phyloP scores from a whole-genome alignment of 2,329 filamentous ascomycete genomes.

The Kalmusia sp. region DNA sequence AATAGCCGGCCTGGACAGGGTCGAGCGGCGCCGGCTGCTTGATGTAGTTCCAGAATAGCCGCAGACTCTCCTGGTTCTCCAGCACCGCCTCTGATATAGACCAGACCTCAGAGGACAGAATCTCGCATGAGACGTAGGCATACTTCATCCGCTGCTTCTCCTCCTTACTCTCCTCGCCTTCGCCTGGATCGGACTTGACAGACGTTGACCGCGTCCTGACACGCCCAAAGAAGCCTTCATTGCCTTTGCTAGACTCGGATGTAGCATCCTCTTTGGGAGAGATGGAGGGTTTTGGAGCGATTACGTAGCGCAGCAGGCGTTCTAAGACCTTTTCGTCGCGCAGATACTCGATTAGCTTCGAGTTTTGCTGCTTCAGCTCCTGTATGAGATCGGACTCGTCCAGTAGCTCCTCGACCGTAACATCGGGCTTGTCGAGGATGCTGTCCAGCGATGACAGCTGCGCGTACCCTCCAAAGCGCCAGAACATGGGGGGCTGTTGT shows the following conservation, averaged over 20 bases:
- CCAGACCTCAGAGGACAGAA: conserved; percentile 95
- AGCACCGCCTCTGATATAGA: conserved; percentile 93
- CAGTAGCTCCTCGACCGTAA: conserved; percentile 92
- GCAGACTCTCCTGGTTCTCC: conserved; percentile 79
- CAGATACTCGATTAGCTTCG: conserved; percentile 95
- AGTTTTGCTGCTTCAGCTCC: conserved; percentile 97
- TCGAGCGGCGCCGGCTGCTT: conserved; percentile 85
- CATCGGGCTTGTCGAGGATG: conserved; percentile 93
- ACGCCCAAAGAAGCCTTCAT: conserved; percentile 55
- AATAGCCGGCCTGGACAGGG: conserved; percentile 93
- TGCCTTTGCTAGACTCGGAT: conserved; percentile 53
- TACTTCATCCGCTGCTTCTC: conserved; percentile 94
- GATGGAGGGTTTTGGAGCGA: conserved; percentile 70
- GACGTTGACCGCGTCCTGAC: conserved; percentile 54
- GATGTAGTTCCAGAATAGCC: conserved; percentile 90
- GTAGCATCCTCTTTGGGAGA: conserved; percentile 41
- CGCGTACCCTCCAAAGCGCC: conserved; percentile 98
- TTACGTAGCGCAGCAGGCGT: conserved; percentile 88
- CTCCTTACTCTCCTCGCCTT: conserved; percentile 69
- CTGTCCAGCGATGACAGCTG: conserved; percentile 96
- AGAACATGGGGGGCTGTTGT: conserved; percentile 81
- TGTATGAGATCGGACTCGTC: conserved; percentile 97
- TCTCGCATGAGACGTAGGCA: conserved; percentile 90
- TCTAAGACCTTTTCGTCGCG: conserved; percentile 86
- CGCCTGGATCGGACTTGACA: conserved; percentile 49